Evolutionary conservation across 1,284 basidiomycete species (phyloP), one percentile per base, ranked within the genome.

Genomic region (Hemileia vastatrix): DNA sequence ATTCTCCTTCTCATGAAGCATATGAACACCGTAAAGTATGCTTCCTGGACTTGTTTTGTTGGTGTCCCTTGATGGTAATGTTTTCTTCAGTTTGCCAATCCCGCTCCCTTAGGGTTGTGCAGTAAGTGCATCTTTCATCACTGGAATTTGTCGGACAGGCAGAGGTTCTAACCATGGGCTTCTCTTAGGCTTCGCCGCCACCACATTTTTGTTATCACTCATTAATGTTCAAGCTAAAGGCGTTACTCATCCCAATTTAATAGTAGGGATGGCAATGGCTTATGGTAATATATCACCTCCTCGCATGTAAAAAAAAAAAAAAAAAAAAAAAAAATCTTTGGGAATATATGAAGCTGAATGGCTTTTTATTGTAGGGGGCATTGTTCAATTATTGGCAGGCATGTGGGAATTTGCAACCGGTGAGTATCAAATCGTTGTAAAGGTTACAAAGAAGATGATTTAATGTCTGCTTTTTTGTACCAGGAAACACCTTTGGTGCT

Each of bases 191-290:
- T 81, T 80, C 69, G 79, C 78, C 44, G 78, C 78, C 4, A 82
- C 81, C n/a, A 82, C 81, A 2, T 80, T 81, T 54, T 71, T 82
- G 31, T 76, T 82, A 9, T 81, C 80, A 33, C 66, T 77, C 61
- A 71, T 69, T 67, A 79, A 78, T 67, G 70, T 77, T 54, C 63
- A 69, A 8, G 72, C 77, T 2, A 71, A 77, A 33, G 70, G 72
- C 31, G 74, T 80, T 59, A 71, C 70, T 71, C 54, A 58, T 77
- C 84, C 43, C 79, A 91, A 92, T 71, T 83, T 86, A 58, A 83
- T 93, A 66, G 81, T 92, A 62, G 89, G 88, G 66, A 87, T 92
- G 83, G 87, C 88, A 5, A 75, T 88, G 65, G 86, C 83, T 74
- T 83, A 82, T 61, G 59, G 59, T 54, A 9, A 36, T 51, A 49